Conservation (phyloP, 768 basidiomycete genomes). For the Suillus americanus region DNA sequence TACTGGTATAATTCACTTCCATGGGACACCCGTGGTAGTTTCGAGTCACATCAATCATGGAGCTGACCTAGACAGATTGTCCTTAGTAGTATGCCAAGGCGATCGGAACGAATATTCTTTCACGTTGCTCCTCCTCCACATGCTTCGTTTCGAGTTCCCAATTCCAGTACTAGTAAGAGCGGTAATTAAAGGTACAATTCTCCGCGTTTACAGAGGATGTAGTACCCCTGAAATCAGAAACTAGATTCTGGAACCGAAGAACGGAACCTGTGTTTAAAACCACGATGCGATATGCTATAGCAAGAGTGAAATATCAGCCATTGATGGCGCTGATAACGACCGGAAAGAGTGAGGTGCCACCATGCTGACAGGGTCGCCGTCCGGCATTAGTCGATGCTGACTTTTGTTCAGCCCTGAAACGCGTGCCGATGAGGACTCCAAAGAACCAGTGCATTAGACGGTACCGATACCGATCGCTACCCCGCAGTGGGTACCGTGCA, state of each 20-base stretch:
- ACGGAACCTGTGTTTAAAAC: not conserved
- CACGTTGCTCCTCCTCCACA: not conserved
- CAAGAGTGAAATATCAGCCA: not conserved
- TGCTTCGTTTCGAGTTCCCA: not conserved
- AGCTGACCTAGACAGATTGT: not conserved
- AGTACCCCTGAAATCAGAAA: not conserved
- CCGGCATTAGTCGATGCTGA: not conserved
- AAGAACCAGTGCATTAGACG: not conserved
- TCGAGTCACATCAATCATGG: not conserved
- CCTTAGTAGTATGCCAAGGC: not conserved
- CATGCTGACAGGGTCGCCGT: not conserved
- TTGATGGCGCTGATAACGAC: not conserved
- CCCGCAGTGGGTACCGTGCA: not conserved
- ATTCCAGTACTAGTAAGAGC: not conserved
- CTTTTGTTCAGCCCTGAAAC: not conserved
- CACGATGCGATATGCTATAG: not conserved
- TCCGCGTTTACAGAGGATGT: not conserved
- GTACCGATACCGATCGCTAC: not conserved
- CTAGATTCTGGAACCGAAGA: not conserved
- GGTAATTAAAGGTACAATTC: not conserved
- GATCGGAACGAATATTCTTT: not conserved
- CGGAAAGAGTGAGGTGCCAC: not conserved
- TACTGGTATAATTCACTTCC: not conserved
- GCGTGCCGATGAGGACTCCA: not conserved
- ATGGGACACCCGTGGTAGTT: not conserved